Conservation (phyloP, 2,329 filamentous ascomycete genomes). For the Pseudogymnoascus sp. region DNA sequence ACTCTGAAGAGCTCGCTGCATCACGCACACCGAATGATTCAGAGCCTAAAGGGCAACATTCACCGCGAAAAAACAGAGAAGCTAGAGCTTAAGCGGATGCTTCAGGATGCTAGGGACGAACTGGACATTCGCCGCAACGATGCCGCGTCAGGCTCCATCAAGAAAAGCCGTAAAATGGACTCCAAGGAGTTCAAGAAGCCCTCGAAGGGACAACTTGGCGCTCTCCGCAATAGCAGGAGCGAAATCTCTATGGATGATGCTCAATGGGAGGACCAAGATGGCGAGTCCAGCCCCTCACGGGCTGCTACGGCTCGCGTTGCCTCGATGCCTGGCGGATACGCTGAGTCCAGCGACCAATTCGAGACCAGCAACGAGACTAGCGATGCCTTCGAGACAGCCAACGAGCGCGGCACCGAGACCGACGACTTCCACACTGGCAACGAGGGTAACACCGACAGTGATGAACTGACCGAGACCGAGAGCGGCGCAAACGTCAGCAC, state of each 20-base stretch:
- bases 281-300: conserved; percentile 48
- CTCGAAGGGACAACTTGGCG: conserved; percentile 63
- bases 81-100: conserved; percentile 85
- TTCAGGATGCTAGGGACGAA: conserved; percentile 91
- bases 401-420: conserved; percentile 65
- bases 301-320: conserved; percentile 27
- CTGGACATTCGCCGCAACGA: conserved; percentile 59
- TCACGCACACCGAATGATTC: conserved; percentile 93
- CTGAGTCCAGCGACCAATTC: conserved; percentile 57
- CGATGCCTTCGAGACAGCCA: conserved; percentile 55
- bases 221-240: conserved; percentile 61
- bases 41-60: conserved; percentile 87
- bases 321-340: conserved; percentile 14
- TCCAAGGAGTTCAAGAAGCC: conserved; percentile 72
- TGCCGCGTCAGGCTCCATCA: conserved; percentile 38
- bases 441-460: conserved; percentile 70
- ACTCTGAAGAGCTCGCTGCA: conserved; percentile 89
- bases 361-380: conserved; percentile 73
- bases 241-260: conserved; percentile 73
- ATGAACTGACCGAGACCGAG: conserved; percentile 77
- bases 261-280: conserved; percentile 76
- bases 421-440: conserved; percentile 93
- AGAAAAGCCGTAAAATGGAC: conserved; percentile 54
- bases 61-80: conserved; percentile 99
- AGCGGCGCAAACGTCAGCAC: conserved; percentile 33